These are phyloP conservation scores for Pseudognaphalium luteoalbum DNA, from an alignment of 129 eudicot genomes.

Conservation along the genomic window DNA sequence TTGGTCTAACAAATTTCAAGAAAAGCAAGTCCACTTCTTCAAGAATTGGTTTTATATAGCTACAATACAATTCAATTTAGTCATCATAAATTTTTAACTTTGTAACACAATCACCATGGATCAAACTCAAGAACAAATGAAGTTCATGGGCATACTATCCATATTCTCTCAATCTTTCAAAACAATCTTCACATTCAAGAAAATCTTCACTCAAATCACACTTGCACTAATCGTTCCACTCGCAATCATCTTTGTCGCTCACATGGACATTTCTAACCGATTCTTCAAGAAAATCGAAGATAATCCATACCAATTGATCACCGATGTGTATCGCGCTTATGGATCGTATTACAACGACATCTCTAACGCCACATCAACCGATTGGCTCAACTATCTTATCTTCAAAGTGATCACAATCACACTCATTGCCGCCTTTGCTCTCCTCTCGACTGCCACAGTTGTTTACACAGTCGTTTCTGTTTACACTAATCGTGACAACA, in stretches of 20 bases:
- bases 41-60: slow-evolving; percentile 17
- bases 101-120: slow-evolving; percentile 27
- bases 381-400: slow-evolving; percentile 17
- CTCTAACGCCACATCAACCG: not conserved
- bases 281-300: not conserved
- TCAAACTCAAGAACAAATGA: slow-evolving; percentile 32
- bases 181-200: slow-evolving; percentile 26
- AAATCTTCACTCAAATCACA: slow-evolving; percentile 33
- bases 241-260: slow-evolving; percentile 24
- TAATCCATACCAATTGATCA: slow-evolving; percentile 19
- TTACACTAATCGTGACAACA: slow-evolving; percentile 27
- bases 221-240: slow-evolving; percentile 40
- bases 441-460: slow-evolving; percentile 29
- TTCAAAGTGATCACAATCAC: slow-evolving; percentile 21
- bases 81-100: not conserved
- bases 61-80: not conserved
- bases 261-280: slow-evolving; percentile 11
- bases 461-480: slow-evolving; percentile 35
- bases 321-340: not conserved
- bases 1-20: not conserved
- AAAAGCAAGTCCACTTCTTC: slow-evolving; percentile 4
- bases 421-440: slow-evolving; percentile 14
- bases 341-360: not conserved
- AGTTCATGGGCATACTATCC: slow-evolving; percentile 21
- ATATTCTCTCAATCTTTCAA: slow-evolving; percentile 28